Evolutionary conservation across 768 basidiomycete genomes (phyloP), one percentile per base, ranked within the genome.

Genomic region (Tylopilus rubrobrunneus): DNA sequence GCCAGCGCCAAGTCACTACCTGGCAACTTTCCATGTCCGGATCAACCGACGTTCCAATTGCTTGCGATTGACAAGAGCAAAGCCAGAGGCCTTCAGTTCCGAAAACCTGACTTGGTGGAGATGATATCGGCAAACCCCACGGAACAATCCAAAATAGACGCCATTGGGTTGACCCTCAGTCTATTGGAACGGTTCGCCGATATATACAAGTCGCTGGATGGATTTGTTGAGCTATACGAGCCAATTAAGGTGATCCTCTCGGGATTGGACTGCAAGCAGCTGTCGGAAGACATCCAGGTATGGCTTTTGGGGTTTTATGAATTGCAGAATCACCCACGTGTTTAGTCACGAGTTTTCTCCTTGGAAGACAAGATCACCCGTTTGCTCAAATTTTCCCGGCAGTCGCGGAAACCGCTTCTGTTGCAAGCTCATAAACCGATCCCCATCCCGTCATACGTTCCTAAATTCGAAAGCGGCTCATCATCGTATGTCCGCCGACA

Each of bases 371-470:
- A 74, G 12, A 66, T 91, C 9, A 65, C 68, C 27, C 81, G 87
- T 6, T 70, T 92, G 45, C 74, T 96, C 43, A 87, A 84, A 60
- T 90, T 95, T 63, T 74, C 91, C 1, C 74, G 68, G 11, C 81
- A 87, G 70, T 76, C 82, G 0, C 87, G 97, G 36, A 79, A 74
- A 49, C 92, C 97, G 1, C 83, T 99, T 28, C 74, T 71, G 3
- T 79, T 98, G 21, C 97, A 99, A 74, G 79, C 88, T 3, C 96
- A 98, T 76, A 97, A 95, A 69, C 91, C 94, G 0, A 96, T 98
- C 44, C 92, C 97, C 5, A 98, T 99, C 60, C 83, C 93, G 5
- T 82, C 93, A 0, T 94, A 92, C 70, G 79, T 92, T 25, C 97
- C 97, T 64, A 96, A 94, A 68, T 99, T 99, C 71, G 94, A 95